Evolutionary conservation across 2,329 filamentous ascomycete species (phyloP).

Genomic region (Alternaria ventricosa): DNA sequence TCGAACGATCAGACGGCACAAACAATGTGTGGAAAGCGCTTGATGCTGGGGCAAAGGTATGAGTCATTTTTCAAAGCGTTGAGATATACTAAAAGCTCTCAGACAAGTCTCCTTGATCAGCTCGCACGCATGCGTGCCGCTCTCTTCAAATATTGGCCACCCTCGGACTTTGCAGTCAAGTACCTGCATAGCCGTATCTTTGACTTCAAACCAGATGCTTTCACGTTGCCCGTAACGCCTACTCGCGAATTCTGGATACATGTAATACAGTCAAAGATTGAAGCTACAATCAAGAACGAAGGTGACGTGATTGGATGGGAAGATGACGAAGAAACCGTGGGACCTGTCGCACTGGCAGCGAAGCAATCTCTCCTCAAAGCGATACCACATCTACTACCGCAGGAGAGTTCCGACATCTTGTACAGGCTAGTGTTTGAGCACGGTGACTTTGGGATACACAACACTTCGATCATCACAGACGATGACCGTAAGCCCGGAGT

Average conservation of each 20-base stretch:
- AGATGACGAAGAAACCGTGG: not conserved
- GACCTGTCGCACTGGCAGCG: not conserved
- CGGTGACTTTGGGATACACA: not conserved
- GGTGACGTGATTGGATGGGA: not conserved
- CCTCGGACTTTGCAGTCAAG: not conserved
- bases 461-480: not conserved
- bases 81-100: no score
- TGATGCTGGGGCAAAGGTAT: not conserved
- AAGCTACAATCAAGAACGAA: not conserved
- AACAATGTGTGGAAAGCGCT: not conserved
- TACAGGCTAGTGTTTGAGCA: not conserved
- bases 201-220: not conserved
- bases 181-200: not conserved
- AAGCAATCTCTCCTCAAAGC: not conserved
- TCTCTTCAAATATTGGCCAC: not conserved
- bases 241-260: not conserved
- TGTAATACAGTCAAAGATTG: not conserved
- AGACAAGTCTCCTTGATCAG: not conserved
- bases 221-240: not conserved
- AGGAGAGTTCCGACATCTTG: not conserved
- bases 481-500: fast-evolving
- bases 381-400: not conserved
- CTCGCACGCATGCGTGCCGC: not conserved
- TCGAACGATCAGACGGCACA: not conserved
- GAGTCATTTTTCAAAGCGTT: no score